These are phyloP conservation scores for Trypanosomatidae sp. DNA, from an alignment of 208 protist genomes.

Conservation along the genomic window DNA sequence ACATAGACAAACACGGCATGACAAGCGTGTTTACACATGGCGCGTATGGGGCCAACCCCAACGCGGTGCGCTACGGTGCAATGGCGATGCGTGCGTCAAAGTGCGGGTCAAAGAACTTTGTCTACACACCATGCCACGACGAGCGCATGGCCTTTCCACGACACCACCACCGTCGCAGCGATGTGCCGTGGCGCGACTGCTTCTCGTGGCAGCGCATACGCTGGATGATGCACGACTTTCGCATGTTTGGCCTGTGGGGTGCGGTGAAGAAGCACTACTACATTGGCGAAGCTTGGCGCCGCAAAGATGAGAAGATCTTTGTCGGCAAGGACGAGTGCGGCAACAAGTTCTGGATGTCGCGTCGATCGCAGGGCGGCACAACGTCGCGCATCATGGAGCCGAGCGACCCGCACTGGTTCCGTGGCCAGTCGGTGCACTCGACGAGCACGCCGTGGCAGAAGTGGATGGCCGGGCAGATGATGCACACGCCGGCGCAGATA, in stretches of 20 bases:
- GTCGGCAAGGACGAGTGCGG: slow-evolving; percentile 86
- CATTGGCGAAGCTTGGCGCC: slow-evolving; percentile 75
- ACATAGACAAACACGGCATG: slow-evolving; percentile 26
- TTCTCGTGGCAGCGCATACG: slow-evolving; percentile 59
- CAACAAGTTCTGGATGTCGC: slow-evolving; percentile 81
- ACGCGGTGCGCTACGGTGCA: slow-evolving; percentile 49
- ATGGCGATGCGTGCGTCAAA: slow-evolving; percentile 44
- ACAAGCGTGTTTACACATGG: slow-evolving; percentile 70
- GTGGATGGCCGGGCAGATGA: slow-evolving; percentile 68
- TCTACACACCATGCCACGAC: slow-evolving; percentile 65
- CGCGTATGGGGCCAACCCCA: slow-evolving; percentile 42
- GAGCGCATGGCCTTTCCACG: slow-evolving; percentile 46
- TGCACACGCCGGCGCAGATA: slow-evolving; percentile 78
- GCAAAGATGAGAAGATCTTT: slow-evolving; percentile 88
- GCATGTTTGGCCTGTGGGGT: slow-evolving; percentile 84
- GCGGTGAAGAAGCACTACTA: slow-evolving; percentile 64
- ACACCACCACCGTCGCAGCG: slow-evolving; percentile 71
- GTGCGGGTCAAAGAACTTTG: slow-evolving; percentile 80
- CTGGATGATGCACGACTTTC: slow-evolving; percentile 84
- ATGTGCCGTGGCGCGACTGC: slow-evolving; percentile 54
- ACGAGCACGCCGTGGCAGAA: slow-evolving; percentile 72
- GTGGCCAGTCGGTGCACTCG: slow-evolving; percentile 49
- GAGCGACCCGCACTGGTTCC: slow-evolving; percentile 79
- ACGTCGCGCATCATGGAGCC: slow-evolving; percentile 61
- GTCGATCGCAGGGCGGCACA: slow-evolving; percentile 32